phyloP scores from a whole-genome alignment of 1,284 basidiomycete genomes.

The Mrakiaceae sp. region DNA sequence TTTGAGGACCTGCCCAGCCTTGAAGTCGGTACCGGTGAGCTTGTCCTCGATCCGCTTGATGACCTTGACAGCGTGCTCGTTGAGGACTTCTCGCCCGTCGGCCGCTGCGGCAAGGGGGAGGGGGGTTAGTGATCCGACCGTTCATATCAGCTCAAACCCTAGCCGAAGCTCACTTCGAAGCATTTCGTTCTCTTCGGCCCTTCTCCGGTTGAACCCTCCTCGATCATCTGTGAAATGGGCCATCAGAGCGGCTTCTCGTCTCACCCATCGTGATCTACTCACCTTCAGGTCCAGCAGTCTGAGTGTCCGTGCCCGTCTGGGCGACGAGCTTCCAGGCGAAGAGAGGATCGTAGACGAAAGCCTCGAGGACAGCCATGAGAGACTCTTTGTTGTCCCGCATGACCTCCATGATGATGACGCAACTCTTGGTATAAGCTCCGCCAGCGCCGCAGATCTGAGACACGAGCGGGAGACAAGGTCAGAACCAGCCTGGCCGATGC shows the following conservation, averaged over 20 bases:
- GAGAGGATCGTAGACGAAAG: conserved; percentile 49
- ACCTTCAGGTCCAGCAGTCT: not conserved
- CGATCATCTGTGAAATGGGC: not conserved
- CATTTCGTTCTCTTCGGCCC: conserved; percentile 37
- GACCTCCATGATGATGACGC: conserved; percentile 95
- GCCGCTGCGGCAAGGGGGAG: conserved; percentile 22
- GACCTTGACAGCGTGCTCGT: conserved; percentile 76
- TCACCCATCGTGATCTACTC: not conserved
- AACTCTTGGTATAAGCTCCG: conserved; percentile 90
- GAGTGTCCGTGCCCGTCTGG: not conserved
- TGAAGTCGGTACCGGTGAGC: conserved; percentile 82
- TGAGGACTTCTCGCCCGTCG: conserved; percentile 63
- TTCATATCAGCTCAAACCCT: not conserved
- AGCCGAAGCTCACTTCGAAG: conserved; percentile 27
- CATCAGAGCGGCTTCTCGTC: not conserved
- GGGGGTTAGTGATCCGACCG: no score
- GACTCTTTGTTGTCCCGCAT: conserved; percentile 95
- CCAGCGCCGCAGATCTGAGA: conserved; percentile 84
- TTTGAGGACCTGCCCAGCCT: conserved; percentile 59
- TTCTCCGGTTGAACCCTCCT: conserved; percentile 22
- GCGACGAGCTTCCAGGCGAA: conserved; percentile 41
- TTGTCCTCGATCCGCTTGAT: conserved; percentile 90
- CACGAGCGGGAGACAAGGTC: conserved; percentile 15
- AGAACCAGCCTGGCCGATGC: not conserved
- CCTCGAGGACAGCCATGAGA: conserved; percentile 93